A percentile compares a stretch with the other conserved stretches of the same genome.
Conservation (phyloP, 108 stramenopile species). For the Cafeteria roenbergensis region DNA sequence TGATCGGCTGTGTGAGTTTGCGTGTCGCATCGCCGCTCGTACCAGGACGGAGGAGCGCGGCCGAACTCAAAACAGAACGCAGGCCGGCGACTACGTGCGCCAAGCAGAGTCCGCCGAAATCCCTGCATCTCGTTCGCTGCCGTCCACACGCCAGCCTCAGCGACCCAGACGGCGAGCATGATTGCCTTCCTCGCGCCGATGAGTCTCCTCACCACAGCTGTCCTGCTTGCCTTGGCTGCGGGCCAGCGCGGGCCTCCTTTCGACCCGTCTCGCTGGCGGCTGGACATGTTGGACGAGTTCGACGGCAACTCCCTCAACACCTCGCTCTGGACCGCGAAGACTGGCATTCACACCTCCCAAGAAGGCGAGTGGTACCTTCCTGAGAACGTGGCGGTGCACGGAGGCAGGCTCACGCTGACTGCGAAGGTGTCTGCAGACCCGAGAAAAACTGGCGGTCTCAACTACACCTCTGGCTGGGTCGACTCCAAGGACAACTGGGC, state of each 20-base stretch:
- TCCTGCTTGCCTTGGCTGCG: too few relatives aligned
- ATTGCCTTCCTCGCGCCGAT: too few relatives aligned
- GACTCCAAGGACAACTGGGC: not conserved
- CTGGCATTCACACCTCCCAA: not conserved
- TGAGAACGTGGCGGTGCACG: not conserved
- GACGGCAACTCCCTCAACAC: not conserved
- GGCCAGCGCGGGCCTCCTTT: not conserved
- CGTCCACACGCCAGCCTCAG: too few relatives aligned
- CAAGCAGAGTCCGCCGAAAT: too few relatives aligned
- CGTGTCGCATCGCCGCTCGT: too few relatives aligned
- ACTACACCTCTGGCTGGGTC: not conserved
- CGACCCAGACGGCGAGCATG: too few relatives aligned
- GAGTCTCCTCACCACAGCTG: too few relatives aligned
- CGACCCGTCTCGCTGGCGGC: not conserved
- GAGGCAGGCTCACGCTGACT: not conserved
- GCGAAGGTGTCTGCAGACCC: not conserved
- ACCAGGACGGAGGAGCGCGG: too few relatives aligned
- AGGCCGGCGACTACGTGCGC: too few relatives aligned
- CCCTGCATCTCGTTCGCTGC: too few relatives aligned
- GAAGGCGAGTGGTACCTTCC: not conserved
- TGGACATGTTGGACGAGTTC: not conserved
- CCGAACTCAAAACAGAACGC: too few relatives aligned
- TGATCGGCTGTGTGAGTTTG: too few relatives aligned
- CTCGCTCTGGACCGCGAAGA: not conserved
- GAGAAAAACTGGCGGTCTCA: not conserved